phyloP scores from a whole-genome alignment of 225 moss, liverwort and hornwort genomes.

The Marchantia polymorpha region DNA sequence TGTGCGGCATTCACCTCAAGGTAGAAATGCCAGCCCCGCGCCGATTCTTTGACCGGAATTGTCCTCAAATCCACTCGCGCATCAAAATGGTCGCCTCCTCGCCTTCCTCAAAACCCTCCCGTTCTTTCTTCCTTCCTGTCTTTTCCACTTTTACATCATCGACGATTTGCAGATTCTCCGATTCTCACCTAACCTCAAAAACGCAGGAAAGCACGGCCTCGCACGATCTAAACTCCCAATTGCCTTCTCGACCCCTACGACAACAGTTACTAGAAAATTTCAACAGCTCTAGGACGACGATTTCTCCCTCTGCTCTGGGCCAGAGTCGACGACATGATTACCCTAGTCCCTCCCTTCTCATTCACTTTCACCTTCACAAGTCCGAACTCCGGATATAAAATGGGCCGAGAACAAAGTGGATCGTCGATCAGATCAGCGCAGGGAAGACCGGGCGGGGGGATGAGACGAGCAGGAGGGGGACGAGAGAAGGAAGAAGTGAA shows the following conservation, averaged over 20 bases:
- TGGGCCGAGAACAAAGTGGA: background rate
- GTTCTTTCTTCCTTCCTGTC: background rate
- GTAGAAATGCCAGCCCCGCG: background rate
- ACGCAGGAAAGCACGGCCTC: background rate
- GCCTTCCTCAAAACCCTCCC: conserved; percentile 5
- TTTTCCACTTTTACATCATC: conserved; percentile 5
- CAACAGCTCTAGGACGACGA: background rate
- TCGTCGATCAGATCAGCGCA: background rate
- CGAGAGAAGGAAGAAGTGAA: background rate
- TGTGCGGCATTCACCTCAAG: background rate
- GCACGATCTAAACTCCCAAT: conserved; percentile 7
- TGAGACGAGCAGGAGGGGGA: background rate
- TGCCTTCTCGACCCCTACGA: background rate
- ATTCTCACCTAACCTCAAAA: background rate
- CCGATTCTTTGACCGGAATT: conserved; percentile 4
- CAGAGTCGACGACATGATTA: background rate
- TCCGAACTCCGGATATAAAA: background rate
- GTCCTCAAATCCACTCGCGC: background rate
- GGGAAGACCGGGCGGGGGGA: background rate
- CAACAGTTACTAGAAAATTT: background rate
- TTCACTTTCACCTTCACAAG: background rate
- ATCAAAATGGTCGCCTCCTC: conserved; percentile 11
- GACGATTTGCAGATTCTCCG: background rate
- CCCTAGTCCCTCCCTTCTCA: conserved; percentile 5
- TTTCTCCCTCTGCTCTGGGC: background rate